A percentile compares a stretch with the other conserved stretches of the same genome.
Evolutionary conservation across 1,284 basidiomycete genomes (phyloP).

Genomic region (Stereum hirsutum): DNA sequence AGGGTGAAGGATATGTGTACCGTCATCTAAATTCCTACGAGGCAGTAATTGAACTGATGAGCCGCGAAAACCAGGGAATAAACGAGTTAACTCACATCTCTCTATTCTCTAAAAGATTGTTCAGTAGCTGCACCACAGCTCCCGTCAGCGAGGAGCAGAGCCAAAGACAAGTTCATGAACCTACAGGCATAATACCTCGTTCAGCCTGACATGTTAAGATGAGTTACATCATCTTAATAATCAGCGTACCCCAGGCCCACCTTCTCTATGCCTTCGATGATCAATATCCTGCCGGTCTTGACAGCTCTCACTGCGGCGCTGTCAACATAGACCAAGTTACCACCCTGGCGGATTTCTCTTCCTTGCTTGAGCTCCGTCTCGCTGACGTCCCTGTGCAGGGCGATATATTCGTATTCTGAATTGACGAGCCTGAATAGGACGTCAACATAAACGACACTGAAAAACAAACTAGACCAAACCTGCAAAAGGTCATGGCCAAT

Average conservation of each 20-base stretch:
- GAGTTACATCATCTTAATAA: too few species aligned
- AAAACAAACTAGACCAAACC: conserved; percentile 23
- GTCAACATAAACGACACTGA: not conserved
- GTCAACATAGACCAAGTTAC: conserved; percentile 54
- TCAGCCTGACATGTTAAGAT: too few species aligned
- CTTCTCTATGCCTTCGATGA: conserved; percentile 62
- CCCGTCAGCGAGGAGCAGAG: not conserved
- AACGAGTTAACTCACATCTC: too few species aligned
- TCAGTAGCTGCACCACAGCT: conserved; percentile 35
- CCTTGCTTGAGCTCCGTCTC: conserved; percentile 66
- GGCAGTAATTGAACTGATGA: not conserved
- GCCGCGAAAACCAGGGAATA: too few species aligned
- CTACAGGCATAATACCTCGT: conserved; percentile 38
- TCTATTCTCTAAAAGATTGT: conserved; percentile 58
- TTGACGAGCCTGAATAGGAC: conserved; percentile 40
- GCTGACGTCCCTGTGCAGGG: conserved; percentile 57
- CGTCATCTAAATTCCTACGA: conserved; percentile 54
- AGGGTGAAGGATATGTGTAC: conserved; percentile 64
- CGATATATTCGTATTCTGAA: conserved; percentile 57
- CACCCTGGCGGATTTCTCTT: conserved; percentile 49
- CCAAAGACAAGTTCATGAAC: conserved; percentile 4
- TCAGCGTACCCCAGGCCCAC: too few species aligned
- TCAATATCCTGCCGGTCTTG: conserved; percentile 56
- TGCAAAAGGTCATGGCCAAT: conserved; percentile 53
- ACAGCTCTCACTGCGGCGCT: conserved; percentile 56